phyloP scores from a whole-genome alignment of 768 basidiomycete genomes.

The Trametes gibbosa region DNA sequence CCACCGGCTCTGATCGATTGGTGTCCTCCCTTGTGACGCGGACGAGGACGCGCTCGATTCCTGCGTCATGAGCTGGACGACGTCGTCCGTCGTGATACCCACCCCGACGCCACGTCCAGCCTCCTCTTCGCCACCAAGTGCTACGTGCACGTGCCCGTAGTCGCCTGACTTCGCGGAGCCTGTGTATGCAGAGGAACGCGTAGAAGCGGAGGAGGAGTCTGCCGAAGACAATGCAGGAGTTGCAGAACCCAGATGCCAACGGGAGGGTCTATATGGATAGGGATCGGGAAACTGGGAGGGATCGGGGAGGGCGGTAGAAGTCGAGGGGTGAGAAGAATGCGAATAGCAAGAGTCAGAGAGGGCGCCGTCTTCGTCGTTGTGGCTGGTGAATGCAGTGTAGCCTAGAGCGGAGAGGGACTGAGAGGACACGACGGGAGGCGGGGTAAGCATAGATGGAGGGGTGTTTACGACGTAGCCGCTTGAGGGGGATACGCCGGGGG shows the following conservation, averaged over 20 bases:
- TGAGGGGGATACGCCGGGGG: constrained; percentile 26
- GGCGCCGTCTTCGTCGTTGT: constrained; percentile 37
- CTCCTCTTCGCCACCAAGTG: constrained; percentile 56
- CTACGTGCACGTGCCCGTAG: constrained; percentile 64
- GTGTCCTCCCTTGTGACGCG: constrained; percentile 46
- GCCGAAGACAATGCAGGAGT: constrained; percentile 67
- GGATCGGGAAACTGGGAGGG: constrained; percentile 71
- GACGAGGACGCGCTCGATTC: constrained; percentile 46
- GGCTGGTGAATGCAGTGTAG: constrained; percentile 35
- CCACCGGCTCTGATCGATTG: constrained; percentile 66
- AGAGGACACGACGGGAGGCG: constrained; percentile 25
- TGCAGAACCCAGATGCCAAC: constrained; percentile 41
- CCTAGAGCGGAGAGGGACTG: constrained; percentile 35
- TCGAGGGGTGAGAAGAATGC: constrained; percentile 38
- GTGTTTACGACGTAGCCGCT: constrained; percentile 31
- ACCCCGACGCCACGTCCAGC: constrained; percentile 39
- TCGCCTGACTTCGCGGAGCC: constrained; percentile 68
- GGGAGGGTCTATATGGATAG: constrained; percentile 56
- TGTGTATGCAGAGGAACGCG: constrained; percentile 77
- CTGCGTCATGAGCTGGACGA: constrained; percentile 57
- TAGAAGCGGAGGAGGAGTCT: constrained; percentile 67
- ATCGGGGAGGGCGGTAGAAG: constrained; percentile 56
- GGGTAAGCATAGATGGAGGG: constrained; percentile 24
- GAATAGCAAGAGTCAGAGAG: constrained; percentile 34
- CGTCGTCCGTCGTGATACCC: constrained; percentile 65